Evolutionary conservation across 768 basidiomycete genomes (phyloP), one percentile per base, ranked within the genome.

Genomic region (Amanita exitialis): DNA sequence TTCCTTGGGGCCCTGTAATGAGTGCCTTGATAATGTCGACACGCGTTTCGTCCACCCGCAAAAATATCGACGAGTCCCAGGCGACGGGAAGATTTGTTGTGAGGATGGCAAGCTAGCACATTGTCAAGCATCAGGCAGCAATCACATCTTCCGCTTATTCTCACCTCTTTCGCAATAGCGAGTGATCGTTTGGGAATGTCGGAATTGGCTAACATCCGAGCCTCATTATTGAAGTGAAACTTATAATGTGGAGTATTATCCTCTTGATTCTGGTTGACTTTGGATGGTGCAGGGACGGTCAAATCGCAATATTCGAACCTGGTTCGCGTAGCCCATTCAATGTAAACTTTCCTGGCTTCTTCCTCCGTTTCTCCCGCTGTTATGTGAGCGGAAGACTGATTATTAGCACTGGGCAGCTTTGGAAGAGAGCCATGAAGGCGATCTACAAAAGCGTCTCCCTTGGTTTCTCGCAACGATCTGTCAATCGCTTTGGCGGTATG

Each of bases 281-380:
- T 66, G 25, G 62, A 51, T 18, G 59, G 47, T 36, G 54, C 25
- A 16, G 76, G 67, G 23, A 87, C 62, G 1, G 81, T 76, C 55
- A 96, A 73, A 66, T 96, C 91, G 62, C 90, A 93, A 61, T 96
- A 95, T 64, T 94, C 89, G 67, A 96, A 97, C 47, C 92, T 75
- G 21, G 78, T 77, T 16, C 76, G 72, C 8, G 73, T 87, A 4
- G 89, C 90, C 93, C 94, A 97, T 36, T 86, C 78, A 49, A 87
- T 60, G 63, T 97, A 96, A 6, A 76, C 73, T 61, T 81, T 82
- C 57, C 72, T 71, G 1, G 80, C 72, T 25, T 75, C 77, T 61
- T 86, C 88, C 38, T 89, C 83, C 2, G 83, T 82, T 6, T 71
- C 62, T 32, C 79, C 80, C 2, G 73, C 69, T 53, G 81, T 73